Conservation (phyloP, 352 stramenopile species). For the Phytophthora melonis region DNA sequence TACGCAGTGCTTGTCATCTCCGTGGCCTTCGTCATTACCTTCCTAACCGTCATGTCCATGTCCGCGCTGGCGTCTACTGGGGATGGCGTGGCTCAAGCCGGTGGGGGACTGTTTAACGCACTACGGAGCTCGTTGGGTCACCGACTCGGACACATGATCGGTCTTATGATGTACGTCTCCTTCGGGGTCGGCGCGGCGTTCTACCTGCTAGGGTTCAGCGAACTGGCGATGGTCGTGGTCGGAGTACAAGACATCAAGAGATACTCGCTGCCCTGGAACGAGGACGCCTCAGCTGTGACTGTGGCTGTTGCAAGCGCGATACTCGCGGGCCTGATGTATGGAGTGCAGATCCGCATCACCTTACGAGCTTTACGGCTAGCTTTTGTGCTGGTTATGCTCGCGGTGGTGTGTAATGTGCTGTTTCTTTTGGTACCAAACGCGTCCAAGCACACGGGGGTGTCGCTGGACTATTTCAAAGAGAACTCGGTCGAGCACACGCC, state of each 20-base stretch:
- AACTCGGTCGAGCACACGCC: conserved; percentile 36
- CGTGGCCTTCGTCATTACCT: conserved; percentile 49
- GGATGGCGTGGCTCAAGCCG: conserved; percentile 14
- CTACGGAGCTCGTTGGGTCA: conserved; percentile 38
- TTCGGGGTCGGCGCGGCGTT: conserved; percentile 52
- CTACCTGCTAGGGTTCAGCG: conserved; percentile 58
- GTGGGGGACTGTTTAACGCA: conserved; percentile 40
- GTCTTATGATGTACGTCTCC: conserved; percentile 48
- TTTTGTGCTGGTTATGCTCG: conserved; percentile 49
- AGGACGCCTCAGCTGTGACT: conserved; percentile 42
- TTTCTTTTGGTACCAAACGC: conserved; percentile 45
- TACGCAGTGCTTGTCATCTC: conserved; percentile 36
- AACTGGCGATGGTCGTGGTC: conserved; percentile 58
- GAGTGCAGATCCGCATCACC: conserved; percentile 25
- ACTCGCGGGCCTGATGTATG: conserved; percentile 33
- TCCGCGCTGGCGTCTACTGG: conserved; percentile 49
- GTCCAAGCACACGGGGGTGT: conserved; percentile 42
- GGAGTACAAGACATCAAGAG: conserved; percentile 2
- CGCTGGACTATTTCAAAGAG: conserved; percentile 28
- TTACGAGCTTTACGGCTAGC: conserved; percentile 41
- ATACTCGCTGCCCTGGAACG: conserved; percentile 47
- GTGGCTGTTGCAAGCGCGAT: conserved; percentile 43
- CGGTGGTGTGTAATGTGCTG: conserved; percentile 44
- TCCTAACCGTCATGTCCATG: conserved; percentile 60
- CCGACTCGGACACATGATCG: conserved; percentile 47